phyloP scores from a whole-genome alignment of 2,329 filamentous ascomycete genomes.

The Trichoderma cornu-damae region DNA sequence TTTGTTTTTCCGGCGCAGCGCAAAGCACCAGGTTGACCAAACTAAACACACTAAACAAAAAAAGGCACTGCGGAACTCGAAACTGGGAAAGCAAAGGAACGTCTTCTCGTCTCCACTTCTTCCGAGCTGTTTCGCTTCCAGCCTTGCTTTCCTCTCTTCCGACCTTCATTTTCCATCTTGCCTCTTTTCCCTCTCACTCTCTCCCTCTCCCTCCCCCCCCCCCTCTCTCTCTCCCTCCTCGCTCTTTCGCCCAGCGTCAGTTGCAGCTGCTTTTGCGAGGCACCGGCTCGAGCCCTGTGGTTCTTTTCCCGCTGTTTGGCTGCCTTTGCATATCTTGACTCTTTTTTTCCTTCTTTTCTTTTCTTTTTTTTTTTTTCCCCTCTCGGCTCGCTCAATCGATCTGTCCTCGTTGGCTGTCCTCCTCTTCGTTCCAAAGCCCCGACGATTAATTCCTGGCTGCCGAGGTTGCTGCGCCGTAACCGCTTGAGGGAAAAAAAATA shows the following conservation, averaged over 20 bases:
- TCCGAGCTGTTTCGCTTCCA: slow-evolving; percentile 13
- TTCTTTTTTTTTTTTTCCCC: background rate
- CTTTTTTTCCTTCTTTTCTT: no score
- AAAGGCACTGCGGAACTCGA: background rate
- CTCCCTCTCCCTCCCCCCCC: no score
- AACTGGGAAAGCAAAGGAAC: background rate
- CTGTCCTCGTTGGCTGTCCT: background rate
- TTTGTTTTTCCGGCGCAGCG: slow-evolving; percentile 11
- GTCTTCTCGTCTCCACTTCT: slow-evolving; percentile 5
- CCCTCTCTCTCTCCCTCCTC: no score
- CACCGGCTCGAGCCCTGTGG: background rate
- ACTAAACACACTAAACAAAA: background rate
- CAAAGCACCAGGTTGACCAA: background rate
- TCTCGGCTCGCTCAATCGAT: background rate
- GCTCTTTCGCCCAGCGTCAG: background rate
- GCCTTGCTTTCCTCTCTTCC: background rate
- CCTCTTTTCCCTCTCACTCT: no score
- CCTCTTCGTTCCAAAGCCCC: background rate
- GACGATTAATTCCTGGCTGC: background rate
- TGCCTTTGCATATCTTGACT: no score
- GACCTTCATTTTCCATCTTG: slow-evolving; percentile 3
- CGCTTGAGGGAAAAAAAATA: background rate
- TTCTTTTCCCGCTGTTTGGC: background rate
- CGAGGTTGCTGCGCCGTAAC: background rate
- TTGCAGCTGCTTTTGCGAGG: background rate